Percentiles rank a stretch among this genome's conserved stretches.
phyloP scores from a whole-genome alignment of 257 asterid species.

The Solanum clarkiae region DNA sequence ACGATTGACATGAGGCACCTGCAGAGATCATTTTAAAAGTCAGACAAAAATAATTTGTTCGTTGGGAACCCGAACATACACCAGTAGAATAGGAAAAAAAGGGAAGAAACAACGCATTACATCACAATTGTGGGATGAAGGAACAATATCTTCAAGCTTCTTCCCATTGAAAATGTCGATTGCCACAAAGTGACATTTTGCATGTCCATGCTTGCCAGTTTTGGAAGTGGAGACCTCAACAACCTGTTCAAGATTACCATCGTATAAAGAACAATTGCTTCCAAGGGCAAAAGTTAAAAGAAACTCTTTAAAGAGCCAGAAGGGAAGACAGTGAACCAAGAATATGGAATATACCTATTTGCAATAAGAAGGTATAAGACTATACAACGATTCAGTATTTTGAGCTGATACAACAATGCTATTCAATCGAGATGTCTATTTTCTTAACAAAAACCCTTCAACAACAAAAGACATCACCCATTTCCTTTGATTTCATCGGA shows the following conservation, averaged over 20 bases:
- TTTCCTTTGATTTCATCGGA: not conserved
- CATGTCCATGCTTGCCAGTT: slow-evolving; percentile 67
- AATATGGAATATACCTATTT: not conserved
- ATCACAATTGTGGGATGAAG: slow-evolving; percentile 65
- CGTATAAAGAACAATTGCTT: not conserved
- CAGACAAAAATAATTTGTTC: not conserved
- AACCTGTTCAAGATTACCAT: slow-evolving; percentile 21
- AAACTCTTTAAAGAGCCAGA: not conserved
- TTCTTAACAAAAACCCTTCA: not conserved
- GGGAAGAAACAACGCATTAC: slow-evolving; percentile 6
- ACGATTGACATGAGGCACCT: slow-evolving; percentile 61
- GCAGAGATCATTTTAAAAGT: not conserved
- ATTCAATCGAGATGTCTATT: not conserved
- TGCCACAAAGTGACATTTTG: slow-evolving; percentile 63
- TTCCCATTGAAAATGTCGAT: slow-evolving; percentile 51
- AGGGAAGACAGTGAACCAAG: not conserved
- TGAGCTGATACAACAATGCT: not conserved
- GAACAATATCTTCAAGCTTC: slow-evolving; percentile 65
- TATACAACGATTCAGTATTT: not conserved
- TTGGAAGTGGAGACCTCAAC: slow-evolving; percentile 64
- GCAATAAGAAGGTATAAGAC: not conserved
- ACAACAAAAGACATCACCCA: not conserved
- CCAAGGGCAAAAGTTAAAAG: not conserved
- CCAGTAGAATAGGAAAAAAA: not conserved
- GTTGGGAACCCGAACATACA: not conserved